These are phyloP conservation scores for Rhinocladiella similis DNA, from an alignment of 2,329 filamentous ascomycete genomes.

Conservation along the genomic window DNA sequence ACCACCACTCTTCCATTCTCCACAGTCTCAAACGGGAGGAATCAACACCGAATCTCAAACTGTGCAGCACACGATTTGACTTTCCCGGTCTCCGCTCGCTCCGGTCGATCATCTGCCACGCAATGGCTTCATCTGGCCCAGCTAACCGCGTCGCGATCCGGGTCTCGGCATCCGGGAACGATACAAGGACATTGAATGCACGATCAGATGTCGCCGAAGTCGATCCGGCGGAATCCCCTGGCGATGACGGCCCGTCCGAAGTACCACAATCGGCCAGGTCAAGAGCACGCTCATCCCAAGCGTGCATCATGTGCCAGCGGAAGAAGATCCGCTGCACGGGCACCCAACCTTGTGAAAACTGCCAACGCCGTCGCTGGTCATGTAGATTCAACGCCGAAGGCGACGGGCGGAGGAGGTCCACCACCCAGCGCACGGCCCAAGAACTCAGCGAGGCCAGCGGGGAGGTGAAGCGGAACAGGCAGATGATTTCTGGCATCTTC, in stretches of 20 bases:
- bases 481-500: neutral
- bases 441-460: neutral
- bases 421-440: neutral
- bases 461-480: neutral
- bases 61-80: too few relatives aligned
- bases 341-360: neutral
- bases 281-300: neutral
- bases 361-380: neutral
- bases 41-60: too few relatives aligned
- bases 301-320: neutral
- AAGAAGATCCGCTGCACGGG: neutral
- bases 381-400: neutral
- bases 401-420: neutral
- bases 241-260: too few relatives aligned
- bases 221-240: too few relatives aligned
- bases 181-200: too few relatives aligned
- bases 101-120: too few relatives aligned
- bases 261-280: neutral
- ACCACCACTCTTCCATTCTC: neutral
- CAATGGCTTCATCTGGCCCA: too few relatives aligned
- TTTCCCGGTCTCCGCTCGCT: too few relatives aligned
- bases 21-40: too few relatives aligned
- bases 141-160: too few relatives aligned
- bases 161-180: too few relatives aligned
- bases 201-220: too few relatives aligned